These are phyloP conservation scores for Schizosaccharomyces versatilis DNA, from an alignment of 1,139 yeast genomes.

Conservation along the genomic window DNA sequence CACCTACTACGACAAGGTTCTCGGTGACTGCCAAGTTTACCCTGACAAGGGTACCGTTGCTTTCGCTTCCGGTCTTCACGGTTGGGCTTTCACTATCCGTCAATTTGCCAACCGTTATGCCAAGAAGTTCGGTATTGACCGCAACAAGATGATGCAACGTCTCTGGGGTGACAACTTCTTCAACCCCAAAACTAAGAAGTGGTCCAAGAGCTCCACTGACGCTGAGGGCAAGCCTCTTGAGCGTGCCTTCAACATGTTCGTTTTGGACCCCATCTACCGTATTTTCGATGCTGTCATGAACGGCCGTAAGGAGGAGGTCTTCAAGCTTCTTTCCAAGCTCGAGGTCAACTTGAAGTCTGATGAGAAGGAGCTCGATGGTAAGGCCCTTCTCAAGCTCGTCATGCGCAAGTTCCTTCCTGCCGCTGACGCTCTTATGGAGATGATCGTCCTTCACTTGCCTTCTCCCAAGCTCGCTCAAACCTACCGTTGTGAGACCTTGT, in stretches of 20 bases:
- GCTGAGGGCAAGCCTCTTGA: slow-evolving; percentile 89
- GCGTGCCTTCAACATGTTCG: slow-evolving; percentile 99
- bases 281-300: slow-evolving; percentile 87
- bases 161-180: slow-evolving; percentile 99
- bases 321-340: slow-evolving; percentile 71
- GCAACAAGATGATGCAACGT: slow-evolving; percentile 93
- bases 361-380: slow-evolving; percentile 94
- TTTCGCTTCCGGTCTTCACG: slow-evolving; percentile 99
- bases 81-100: slow-evolving; percentile 99
- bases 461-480: slow-evolving; percentile 97
- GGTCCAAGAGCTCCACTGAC: slow-evolving; percentile 92
- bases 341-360: slow-evolving; percentile 79
- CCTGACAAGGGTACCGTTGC: slow-evolving; percentile 99
- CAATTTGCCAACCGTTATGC: slow-evolving; percentile 96
- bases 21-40: slow-evolving; percentile 96
- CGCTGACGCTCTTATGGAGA: slow-evolving; percentile 97
- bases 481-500: slow-evolving; percentile 97
- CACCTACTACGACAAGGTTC: slow-evolving; percentile 71
- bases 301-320: slow-evolving; percentile 92
- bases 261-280: slow-evolving; percentile 96
- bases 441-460: slow-evolving; percentile 96
- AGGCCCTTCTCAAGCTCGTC: slow-evolving; percentile 92
- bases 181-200: slow-evolving; percentile 99
- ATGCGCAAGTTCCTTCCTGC: slow-evolving; percentile 99
- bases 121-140: slow-evolving; percentile 99